Base-by-base conservation (phyloP, 345 rosid species). In the Cardiospermum halicacabum region DNA sequence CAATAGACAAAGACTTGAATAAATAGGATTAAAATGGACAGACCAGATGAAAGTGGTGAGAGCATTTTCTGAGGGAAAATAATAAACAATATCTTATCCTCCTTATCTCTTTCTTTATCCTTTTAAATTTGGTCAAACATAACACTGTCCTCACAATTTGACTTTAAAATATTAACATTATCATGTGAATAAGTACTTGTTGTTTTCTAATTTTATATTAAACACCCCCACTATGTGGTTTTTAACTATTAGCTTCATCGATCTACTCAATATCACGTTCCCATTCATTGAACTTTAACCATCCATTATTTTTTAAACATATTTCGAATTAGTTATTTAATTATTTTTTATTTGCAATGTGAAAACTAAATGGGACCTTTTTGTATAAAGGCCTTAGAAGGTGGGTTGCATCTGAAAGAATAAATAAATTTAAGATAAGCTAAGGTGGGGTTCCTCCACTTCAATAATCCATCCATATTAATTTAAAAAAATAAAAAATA, bases 391-490 rank as follows among this genome's bases (percentile, higher is more conserved):
- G 53, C 77, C 83, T 62, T 68, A 54, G 40, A 70, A 57, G 75
- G 87, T 74, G 79, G 72, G 61, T 13, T 51, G 68, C 67, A 72
- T 47, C 45, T 60, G 51, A 47, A 42, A 74, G 72, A 83, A 78
- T 75, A 69, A 75, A n/a, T n/a, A n/a, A n/a, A n/a, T 69, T 72
- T 53, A 74, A 51, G 84, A 80, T 77, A 77, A 83, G 77, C 77
- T 58, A 69, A 21, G 69, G 74, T 73, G 82, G 82, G 72, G 68
- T 50, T 65, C 79, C 75, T 48, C 53, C 53, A 32, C 39, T 28
- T 28, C 16, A 53, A 28, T n/a, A n/a, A n/a, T n/a, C 5, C 28
- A 10, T 12, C 65, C 22, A 43, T 3, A 3, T 43, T 16, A 15
- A 30, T 36, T 15, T 32, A 2, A n/a, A n/a, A n/a, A n/a, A n/a